Percentiles rank a stretch among this genome's conserved stretches.
Conservation (phyloP, 2,329 filamentous ascomycete genomes). For the Neonectria magnoliae region DNA sequence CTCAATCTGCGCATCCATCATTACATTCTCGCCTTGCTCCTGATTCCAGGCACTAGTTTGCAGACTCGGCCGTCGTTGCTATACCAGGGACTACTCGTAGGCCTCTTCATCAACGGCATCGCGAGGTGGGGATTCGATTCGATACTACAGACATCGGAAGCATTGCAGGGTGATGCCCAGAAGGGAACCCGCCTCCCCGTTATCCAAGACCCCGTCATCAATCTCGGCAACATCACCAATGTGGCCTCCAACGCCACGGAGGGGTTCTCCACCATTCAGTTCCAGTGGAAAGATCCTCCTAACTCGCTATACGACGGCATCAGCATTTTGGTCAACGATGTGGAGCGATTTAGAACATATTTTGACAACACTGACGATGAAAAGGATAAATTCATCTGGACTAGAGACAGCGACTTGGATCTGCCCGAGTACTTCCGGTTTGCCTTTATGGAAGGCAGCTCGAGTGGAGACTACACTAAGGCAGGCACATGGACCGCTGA, state of each 20-base stretch:
- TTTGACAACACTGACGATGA: slow-evolving; percentile 64
- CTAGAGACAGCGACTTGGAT: slow-evolving; percentile 55
- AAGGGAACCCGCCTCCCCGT: slow-evolving; percentile 69
- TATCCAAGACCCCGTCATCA: slow-evolving; percentile 59
- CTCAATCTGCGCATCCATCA: slow-evolving; percentile 92
- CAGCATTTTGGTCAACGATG: slow-evolving; percentile 85
- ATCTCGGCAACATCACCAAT: slow-evolving; percentile 48
- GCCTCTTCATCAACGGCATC: slow-evolving; percentile 90
- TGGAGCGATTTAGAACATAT: slow-evolving; percentile 81
- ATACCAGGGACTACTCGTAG: slow-evolving; percentile 89
- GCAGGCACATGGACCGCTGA: slow-evolving; percentile 75
- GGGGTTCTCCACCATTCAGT: slow-evolving; percentile 72
- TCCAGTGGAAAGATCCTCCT: slow-evolving; percentile 60
- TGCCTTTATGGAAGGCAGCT: slow-evolving; percentile 74
- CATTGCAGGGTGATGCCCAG: slow-evolving; percentile 75
- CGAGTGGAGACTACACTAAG: slow-evolving; percentile 76
- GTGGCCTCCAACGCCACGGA: slow-evolving; percentile 34
- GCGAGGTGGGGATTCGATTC: slow-evolving; percentile 94
- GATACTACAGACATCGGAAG: slow-evolving; percentile 82
- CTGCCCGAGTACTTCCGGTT: slow-evolving; percentile 81
- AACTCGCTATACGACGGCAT: slow-evolving; percentile 74
- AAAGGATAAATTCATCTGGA: slow-evolving; percentile 66
- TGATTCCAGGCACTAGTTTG: slow-evolving; percentile 88
- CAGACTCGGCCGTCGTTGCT: slow-evolving; percentile 86
- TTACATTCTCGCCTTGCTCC: slow-evolving; percentile 87